phyloP scores from a whole-genome alignment of 192 early-diverging fungal species.

The Backusella circina region DNA sequence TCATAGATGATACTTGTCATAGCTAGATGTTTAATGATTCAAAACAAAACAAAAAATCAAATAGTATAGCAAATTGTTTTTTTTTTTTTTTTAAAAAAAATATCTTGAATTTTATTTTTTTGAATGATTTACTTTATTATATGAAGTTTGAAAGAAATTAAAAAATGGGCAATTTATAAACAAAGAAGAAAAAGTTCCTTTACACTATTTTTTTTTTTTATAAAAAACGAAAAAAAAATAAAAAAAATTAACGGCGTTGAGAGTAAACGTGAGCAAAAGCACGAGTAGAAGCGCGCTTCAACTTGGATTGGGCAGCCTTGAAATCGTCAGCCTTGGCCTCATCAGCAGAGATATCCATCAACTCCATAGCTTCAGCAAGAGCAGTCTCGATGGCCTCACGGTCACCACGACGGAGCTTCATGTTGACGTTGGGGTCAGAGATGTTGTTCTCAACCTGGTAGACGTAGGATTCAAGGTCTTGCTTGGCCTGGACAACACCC shows the following conservation, averaged over 20 bases:
- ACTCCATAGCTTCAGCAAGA: slow-evolving; percentile 73
- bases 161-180: neutral
- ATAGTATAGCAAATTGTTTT: too few relatives aligned
- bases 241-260: slow-evolving; percentile 35
- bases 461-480: slow-evolving; percentile 75
- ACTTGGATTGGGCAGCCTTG: slow-evolving; percentile 64
- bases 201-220: neutral
- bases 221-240: too few relatives aligned
- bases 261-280: slow-evolving; percentile 54
- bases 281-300: slow-evolving; percentile 65
- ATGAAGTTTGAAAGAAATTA: too few relatives aligned
- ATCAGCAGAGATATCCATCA: slow-evolving; percentile 60
- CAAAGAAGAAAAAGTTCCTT: neutral
- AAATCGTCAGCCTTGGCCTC: slow-evolving; percentile 60
- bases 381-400: slow-evolving; percentile 69
- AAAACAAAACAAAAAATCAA: too few relatives aligned
- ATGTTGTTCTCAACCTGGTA: slow-evolving; percentile 54
- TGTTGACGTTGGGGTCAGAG: slow-evolving; percentile 64
- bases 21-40: too few relatives aligned
- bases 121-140: too few relatives aligned
- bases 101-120: too few relatives aligned
- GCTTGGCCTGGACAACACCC: slow-evolving; percentile 74
- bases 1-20: too few relatives aligned
- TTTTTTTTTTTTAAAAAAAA: too few relatives aligned
- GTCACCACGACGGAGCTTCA: slow-evolving; percentile 72